Percentiles rank a stretch among this genome's conserved stretches.
phyloP scores from a whole-genome alignment of 2,329 filamentous ascomycete species.

The Sporothrix curviconia region DNA sequence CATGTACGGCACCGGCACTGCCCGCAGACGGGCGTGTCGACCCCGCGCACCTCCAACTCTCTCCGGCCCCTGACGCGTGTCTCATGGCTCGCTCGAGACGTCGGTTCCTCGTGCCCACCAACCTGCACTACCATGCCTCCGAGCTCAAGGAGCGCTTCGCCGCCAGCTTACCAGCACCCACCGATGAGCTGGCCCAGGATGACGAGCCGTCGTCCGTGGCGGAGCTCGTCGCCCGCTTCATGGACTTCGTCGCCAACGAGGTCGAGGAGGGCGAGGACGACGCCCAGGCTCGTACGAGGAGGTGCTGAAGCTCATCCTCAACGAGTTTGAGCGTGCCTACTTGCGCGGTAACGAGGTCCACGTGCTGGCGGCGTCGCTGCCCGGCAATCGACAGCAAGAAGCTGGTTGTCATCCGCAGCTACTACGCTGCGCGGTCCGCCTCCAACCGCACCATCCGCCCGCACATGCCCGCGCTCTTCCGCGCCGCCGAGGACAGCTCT shows the following conservation, averaged over 20 bases:
- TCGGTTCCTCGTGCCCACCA: slow-evolving; percentile 92
- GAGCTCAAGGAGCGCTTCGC: slow-evolving; percentile 89
- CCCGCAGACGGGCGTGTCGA: slow-evolving; percentile 93
- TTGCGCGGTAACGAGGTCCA: slow-evolving; percentile 95
- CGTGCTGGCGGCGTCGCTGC: slow-evolving; percentile 74
- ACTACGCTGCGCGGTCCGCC: slow-evolving; percentile 82
- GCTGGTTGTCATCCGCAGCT: slow-evolving; percentile 78
- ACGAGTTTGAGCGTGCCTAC: slow-evolving; percentile 94
- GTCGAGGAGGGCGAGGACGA: slow-evolving; percentile 91
- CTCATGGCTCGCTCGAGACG: slow-evolving; percentile 92
- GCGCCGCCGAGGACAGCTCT: slow-evolving; percentile 76
- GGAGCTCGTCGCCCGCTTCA: slow-evolving; percentile 88
- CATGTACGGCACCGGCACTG: slow-evolving; percentile 82
- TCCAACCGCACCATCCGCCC: slow-evolving; percentile 80
- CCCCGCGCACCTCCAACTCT: slow-evolving; percentile 86
- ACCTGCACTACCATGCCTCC: slow-evolving; percentile 90
- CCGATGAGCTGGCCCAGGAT: slow-evolving; percentile 95
- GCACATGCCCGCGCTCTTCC: slow-evolving; percentile 87
- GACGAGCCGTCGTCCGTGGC: slow-evolving; percentile 96
- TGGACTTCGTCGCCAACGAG: slow-evolving; percentile 82
- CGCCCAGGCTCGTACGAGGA: slow-evolving; percentile 79
- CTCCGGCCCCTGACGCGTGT: slow-evolving; percentile 83
- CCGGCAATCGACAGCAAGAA: slow-evolving; percentile 93
- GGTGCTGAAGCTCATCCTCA: slow-evolving; percentile 83
- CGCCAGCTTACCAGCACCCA: slow-evolving; percentile 77